Conservation (phyloP, 108 stramenopile species). For the Cylindrotheca closterium region DNA sequence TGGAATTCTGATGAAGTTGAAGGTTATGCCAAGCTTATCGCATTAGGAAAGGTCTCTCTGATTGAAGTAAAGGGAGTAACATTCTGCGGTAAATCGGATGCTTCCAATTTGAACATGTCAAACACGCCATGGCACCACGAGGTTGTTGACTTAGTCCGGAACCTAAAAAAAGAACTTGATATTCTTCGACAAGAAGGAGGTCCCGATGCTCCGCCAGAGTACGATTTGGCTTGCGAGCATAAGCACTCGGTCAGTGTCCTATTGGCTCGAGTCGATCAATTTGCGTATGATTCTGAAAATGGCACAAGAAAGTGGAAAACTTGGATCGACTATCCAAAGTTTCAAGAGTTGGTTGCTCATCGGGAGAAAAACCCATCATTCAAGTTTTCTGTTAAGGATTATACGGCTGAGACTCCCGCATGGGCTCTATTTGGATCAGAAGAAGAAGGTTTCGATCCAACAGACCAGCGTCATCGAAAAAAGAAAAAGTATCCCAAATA, state of each 20-base stretch:
- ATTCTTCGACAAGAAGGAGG: conserved; percentile 57
- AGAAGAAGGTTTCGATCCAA: conserved; percentile 95
- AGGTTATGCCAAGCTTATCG: conserved; percentile 90
- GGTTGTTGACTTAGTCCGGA: conserved; percentile 69
- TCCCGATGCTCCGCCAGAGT: conserved; percentile 59
- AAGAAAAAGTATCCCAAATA: conserved; percentile 83
- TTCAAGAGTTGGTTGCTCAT: conserved; percentile 71
- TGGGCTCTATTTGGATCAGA: conserved; percentile 93
- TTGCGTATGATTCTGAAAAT: conserved; percentile 61
- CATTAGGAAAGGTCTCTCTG: conserved; percentile 83
- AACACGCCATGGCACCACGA: conserved; percentile 97
- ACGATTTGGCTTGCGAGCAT: conserved; percentile 93
- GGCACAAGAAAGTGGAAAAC: conserved; percentile 87
- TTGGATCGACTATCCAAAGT: conserved; percentile 96
- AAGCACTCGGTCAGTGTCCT: conserved; percentile 94
- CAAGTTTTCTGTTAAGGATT: conserved; percentile 82
- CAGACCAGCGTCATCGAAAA: conserved; percentile 78
- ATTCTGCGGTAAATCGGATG: conserved; percentile 95
- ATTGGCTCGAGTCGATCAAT: conserved; percentile 88
- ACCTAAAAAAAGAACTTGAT: conserved; percentile 62
- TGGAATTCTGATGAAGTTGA: conserved; percentile 92
- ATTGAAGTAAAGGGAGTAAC: conserved; percentile 98
- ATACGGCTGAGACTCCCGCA: conserved; percentile 79
- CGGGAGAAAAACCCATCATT: conserved; percentile 56
- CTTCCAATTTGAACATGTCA: conserved; percentile 93